Base-by-base conservation (phyloP, 495 filamentous ascomycete genomes). In the Daldinia decipiens region DNA sequence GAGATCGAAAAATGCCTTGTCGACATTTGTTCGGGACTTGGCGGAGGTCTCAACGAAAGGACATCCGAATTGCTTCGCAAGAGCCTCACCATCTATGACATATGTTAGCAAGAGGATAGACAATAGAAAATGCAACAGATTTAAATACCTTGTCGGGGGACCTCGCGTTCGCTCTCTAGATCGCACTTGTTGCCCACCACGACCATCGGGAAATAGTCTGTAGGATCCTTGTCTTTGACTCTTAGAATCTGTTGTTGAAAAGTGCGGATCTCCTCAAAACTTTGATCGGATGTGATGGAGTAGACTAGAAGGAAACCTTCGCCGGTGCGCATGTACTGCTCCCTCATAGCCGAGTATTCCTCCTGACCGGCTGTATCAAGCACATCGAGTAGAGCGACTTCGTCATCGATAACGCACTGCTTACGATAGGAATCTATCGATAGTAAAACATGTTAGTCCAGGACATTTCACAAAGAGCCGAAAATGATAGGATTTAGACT, bases 101-200 rank as follows among this genome's bases (percentile, higher is more conserved):
- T 52, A 27, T 68, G 59, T 38, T 19, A 26, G 21, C 29, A 8
- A 38, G 12, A 34, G 0, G 2, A 34, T 4, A 5, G 6, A 52
- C 26, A 43, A 67, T 21, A 11, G 31, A 19, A 62, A 4, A 13
- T 27, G 19, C 6, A 58, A 21, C 1, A 27, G 13, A 26, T 8
- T 52, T 61, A 73, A 87, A 58, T 86, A 98, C 95, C 95, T 88
- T 95, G 89, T 80, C 91, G 90, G 57, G 92, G 89, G 65, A 99
- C 95, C 70, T 93, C 91, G 67, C 95, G 87, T 81, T 99, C 95
- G 73, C 84, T 84, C 70, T 98, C 95, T 78, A 99, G 83, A 91
- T 99, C 95, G 79, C 94, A 97, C 86, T 99, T 99, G 87, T 99
- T 99, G 66, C 92, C 95, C n/a, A 98, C 96, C 8, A 99, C 93